Conservation (phyloP, 257 asterid species). For the Solanum paucissectum region DNA sequence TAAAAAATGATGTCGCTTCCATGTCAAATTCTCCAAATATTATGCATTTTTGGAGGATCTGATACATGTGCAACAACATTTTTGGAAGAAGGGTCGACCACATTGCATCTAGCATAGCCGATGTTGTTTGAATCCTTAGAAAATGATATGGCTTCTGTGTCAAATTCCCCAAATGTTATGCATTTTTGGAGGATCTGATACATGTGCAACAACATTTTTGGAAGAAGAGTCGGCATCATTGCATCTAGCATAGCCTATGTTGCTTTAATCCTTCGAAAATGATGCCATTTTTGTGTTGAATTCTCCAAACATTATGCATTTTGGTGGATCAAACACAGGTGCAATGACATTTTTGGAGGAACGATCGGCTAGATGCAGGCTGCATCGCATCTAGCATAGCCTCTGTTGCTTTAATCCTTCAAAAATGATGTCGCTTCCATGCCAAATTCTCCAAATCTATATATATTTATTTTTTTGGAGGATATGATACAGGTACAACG, state of each 20-base stretch:
- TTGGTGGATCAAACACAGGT: not conserved
- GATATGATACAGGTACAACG: not conserved
- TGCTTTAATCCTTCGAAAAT: not conserved
- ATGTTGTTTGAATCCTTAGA: not conserved
- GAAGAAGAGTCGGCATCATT: not conserved
- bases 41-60: not conserved
- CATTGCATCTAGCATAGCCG: not conserved
- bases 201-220: not conserved
- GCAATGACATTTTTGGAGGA: not conserved
- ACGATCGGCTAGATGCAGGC: not conserved
- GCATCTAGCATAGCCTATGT: not conserved
- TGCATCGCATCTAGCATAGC: not conserved
- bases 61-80: not conserved
- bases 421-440: not conserved
- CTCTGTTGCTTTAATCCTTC: not conserved
- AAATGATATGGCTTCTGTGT: not conserved
- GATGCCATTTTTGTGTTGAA: not conserved
- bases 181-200: not conserved
- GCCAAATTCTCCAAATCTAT: not conserved
- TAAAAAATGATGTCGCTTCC: not conserved
- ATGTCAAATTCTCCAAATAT: not conserved
- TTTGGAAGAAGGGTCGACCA: not conserved
- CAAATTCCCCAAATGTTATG: not conserved
- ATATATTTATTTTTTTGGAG: not conserved
- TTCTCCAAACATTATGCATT: not conserved